Conservation (phyloP, 495 filamentous ascomycete genomes). For the Aspergillus asperescens region DNA sequence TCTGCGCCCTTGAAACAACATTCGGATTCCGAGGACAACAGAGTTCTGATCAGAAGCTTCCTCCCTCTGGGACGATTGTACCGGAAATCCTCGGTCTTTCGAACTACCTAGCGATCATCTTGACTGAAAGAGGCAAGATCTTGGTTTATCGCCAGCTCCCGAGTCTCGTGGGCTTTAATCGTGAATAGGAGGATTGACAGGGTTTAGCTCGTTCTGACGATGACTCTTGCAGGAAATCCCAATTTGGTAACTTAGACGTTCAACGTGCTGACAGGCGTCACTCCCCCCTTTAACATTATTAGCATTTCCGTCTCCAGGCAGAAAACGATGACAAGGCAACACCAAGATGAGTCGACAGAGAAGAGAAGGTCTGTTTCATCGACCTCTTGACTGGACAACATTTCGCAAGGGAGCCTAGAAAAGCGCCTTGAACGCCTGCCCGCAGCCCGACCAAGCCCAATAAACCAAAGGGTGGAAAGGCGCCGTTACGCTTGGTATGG, state of each 20-base stretch:
- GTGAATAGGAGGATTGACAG: conserved; percentile 10
- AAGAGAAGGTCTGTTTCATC: not conserved
- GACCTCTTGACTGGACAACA: not conserved
- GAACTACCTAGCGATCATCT: conserved; percentile 2
- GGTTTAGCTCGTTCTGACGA: conserved; percentile 9
- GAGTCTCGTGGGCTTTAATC: conserved; percentile 5
- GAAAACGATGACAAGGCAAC: not conserved
- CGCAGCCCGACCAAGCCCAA: not conserved
- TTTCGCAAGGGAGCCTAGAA: not conserved
- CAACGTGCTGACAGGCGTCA: conserved; percentile 1
- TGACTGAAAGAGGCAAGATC: conserved; percentile 8
- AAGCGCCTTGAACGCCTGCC: conserved; percentile 1
- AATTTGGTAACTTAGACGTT: conserved; percentile 4
- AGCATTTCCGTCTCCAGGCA: not conserved
- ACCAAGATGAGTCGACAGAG: not conserved
- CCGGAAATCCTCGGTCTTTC: conserved; percentile 1
- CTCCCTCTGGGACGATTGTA: not conserved
- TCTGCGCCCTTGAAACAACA: not conserved
- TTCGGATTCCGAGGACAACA: no score
- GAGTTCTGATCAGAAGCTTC: not conserved
- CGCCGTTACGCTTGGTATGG: conserved; percentile 15
- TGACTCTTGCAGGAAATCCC: not conserved
- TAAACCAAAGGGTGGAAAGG: not conserved
- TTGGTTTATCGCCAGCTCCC: conserved; percentile 8
- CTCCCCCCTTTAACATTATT: not conserved